Evolutionary conservation across 2,329 filamentous ascomycete species (phyloP).

Genomic region (Alternaria gaisen): DNA sequence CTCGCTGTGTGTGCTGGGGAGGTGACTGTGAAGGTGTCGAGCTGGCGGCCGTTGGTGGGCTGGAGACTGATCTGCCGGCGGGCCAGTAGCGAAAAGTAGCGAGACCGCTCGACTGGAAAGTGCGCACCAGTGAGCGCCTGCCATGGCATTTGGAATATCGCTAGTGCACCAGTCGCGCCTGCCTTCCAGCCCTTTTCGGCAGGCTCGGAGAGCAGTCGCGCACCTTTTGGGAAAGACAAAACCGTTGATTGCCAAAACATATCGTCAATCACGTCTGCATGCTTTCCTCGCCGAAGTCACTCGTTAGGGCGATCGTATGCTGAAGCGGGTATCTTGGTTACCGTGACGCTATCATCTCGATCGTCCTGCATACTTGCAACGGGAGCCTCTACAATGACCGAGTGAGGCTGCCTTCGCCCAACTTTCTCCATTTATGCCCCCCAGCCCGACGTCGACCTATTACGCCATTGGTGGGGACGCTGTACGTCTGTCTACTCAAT

Average conservation of each 20-base stretch:
- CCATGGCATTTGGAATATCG: slow-evolving; percentile 34
- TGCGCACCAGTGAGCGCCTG: slow-evolving; percentile 20
- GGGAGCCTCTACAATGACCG: neutral
- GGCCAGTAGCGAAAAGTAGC: slow-evolving; percentile 20
- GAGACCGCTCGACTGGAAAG: slow-evolving; percentile 28
- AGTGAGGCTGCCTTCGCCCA: slow-evolving; percentile 17
- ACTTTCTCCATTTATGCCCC: slow-evolving; percentile 16
- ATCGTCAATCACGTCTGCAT: slow-evolving; percentile 4
- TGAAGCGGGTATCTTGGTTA: slow-evolving; percentile 18
- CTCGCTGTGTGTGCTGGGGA: neutral
- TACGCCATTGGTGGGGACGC: slow-evolving; percentile 20
- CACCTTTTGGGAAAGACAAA: slow-evolving; percentile 31
- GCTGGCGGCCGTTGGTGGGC: slow-evolving; percentile 29
- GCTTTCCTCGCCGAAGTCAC: slow-evolving; percentile 11
- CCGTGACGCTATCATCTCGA: slow-evolving; percentile 23
- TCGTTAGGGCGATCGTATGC: slow-evolving; percentile 1
- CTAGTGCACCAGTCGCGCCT: slow-evolving; percentile 10
- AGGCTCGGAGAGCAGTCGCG: slow-evolving; percentile 2
- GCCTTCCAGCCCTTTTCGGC: slow-evolving; percentile 19
- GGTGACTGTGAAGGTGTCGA: neutral
- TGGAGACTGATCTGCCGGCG: slow-evolving; percentile 26
- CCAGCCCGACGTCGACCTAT: slow-evolving; percentile 8
- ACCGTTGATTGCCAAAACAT: slow-evolving; percentile 13
- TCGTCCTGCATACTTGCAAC: slow-evolving; percentile 2
- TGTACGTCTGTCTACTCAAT: slow-evolving; percentile 22